Evolutionary conservation across 2,329 filamentous ascomycete genomes (phyloP).

Genomic region (Botrytis medusae): DNA sequence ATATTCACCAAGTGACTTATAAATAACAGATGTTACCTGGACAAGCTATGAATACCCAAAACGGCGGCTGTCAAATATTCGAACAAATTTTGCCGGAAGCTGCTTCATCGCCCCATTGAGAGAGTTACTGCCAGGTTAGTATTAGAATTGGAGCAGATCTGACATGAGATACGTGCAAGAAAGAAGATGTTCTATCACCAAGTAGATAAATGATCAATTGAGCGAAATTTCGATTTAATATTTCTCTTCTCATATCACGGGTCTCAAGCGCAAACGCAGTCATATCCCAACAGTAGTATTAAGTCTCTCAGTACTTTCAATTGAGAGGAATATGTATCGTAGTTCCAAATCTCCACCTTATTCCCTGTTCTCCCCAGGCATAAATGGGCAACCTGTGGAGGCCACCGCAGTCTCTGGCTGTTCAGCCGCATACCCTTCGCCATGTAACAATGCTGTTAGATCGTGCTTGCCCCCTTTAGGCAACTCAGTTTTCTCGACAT

Average conservation of each 20-base stretch:
- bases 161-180: neutral
- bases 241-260: neutral
- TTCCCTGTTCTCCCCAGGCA: slow-evolving; percentile 8
- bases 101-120: neutral
- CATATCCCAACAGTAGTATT: neutral
- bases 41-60: neutral
- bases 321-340: neutral
- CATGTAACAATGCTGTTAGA: slow-evolving; percentile 27
- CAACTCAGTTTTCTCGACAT: slow-evolving; percentile 24
- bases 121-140: neutral
- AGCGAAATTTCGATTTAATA: neutral
- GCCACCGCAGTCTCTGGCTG: neutral
- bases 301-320: neutral
- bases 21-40: neutral
- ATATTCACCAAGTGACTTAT: neutral
- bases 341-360: neutral
- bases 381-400: slow-evolving; percentile 16
- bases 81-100: neutral
- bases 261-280: neutral
- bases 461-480: slow-evolving; percentile 20
- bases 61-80: neutral
- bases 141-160: neutral
- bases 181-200: neutral
- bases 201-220: neutral
- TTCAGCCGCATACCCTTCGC: slow-evolving; percentile 19